A percentile compares a stretch with the other conserved stretches of the same genome.
phyloP scores from a whole-genome alignment of 148 eudicot species.

The Rheum nobile region DNA sequence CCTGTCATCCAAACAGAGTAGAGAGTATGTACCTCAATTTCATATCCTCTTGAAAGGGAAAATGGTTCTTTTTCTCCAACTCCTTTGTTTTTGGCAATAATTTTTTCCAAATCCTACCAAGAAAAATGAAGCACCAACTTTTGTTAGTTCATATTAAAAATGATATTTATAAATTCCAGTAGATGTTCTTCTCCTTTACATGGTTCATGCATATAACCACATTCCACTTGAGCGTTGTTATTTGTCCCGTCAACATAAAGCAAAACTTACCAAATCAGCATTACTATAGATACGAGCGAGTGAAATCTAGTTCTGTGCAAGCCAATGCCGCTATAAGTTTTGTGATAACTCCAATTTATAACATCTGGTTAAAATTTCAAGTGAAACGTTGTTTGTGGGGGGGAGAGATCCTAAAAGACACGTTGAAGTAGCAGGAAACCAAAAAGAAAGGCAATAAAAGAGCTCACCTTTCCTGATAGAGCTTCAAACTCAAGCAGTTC shows the following conservation, averaged over 20 bases:
- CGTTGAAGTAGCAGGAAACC: not conserved
- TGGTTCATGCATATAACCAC: not conserved
- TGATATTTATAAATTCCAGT: not conserved
- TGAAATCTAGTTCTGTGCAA: not conserved
- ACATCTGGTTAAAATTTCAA: not conserved
- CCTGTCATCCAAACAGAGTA: not conserved
- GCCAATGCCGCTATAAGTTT: no score
- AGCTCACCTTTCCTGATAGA: slow-evolving; percentile 69
- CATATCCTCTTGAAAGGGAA: slow-evolving; percentile 45
- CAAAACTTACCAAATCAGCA: not conserved
- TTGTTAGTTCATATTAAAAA: not conserved
- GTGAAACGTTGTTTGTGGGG: not conserved
- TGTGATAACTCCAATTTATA: no score
- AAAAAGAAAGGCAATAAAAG: not conserved
- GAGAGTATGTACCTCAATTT: slow-evolving; percentile 36
- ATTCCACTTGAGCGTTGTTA: no score
- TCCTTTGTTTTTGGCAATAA: slow-evolving; percentile 47
- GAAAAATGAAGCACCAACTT: slow-evolving; percentile 10
- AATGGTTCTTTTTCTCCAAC: slow-evolving; percentile 70
- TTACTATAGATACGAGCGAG: not conserved
- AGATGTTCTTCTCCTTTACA: not conserved
- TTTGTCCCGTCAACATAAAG: not conserved
- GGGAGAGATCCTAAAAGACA: not conserved
- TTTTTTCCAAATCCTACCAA: slow-evolving; percentile 66
- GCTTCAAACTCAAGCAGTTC: slow-evolving; percentile 73